Percentiles rank a stretch among this genome's conserved stretches.
These are phyloP conservation scores for Suillus brevipes DNA, from an alignment of 768 basidiomycete genomes.

Conservation along the genomic window DNA sequence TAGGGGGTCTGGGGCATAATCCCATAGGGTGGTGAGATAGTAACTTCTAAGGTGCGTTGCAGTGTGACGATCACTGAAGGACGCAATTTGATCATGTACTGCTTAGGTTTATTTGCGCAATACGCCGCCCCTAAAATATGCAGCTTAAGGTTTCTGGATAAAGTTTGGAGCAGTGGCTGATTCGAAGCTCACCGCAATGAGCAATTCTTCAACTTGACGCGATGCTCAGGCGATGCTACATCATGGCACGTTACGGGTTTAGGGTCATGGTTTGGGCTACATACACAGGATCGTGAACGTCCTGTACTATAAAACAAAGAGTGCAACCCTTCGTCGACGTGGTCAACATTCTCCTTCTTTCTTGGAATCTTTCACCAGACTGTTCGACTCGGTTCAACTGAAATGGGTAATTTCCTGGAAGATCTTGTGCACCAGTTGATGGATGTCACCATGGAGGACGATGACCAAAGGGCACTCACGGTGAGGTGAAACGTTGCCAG, in stretches of 20 bases:
- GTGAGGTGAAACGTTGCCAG: constrained; percentile 11
- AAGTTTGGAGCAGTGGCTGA: not conserved
- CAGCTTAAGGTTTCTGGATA: not conserved
- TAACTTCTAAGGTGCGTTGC: not conserved
- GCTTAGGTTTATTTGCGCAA: not conserved
- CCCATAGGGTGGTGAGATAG: not conserved
- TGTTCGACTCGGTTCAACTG: not conserved
- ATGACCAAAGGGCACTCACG: constrained; percentile 28
- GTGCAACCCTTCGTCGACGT: not conserved
- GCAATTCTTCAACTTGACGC: not conserved
- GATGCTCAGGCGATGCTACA: not conserved
- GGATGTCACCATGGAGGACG: constrained; percentile 19
- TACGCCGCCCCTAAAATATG: not conserved
- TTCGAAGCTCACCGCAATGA: constrained; percentile 1
- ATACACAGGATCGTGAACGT: not conserved
- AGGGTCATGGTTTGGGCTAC: not conserved
- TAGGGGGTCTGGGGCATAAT: not conserved
- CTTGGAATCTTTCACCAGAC: not conserved
- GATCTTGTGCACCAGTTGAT: constrained; percentile 26
- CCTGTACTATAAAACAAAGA: not conserved
- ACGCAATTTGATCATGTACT: not conserved
- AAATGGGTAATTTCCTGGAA: constrained; percentile 33
- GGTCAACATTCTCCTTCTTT: not conserved
- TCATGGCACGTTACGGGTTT: not conserved
- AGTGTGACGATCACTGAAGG: not conserved